phyloP scores from a whole-genome alignment of 495 filamentous ascomycete species.

The Astrocystis sublimbata region DNA sequence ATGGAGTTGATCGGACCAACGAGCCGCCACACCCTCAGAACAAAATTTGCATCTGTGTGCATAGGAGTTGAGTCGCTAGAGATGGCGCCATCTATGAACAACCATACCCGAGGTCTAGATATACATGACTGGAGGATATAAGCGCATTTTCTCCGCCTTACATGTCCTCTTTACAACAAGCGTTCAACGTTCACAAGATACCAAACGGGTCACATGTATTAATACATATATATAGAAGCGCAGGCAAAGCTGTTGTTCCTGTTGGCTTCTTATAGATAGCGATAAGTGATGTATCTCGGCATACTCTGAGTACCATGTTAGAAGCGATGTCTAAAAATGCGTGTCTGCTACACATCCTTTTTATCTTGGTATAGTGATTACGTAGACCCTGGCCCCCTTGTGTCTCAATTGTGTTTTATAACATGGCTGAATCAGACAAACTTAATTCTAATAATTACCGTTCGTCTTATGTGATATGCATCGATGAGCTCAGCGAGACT shows the following conservation, averaged over 20 bases:
- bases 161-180: constrained; percentile 14
- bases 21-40: neutral
- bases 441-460: too few relatives aligned
- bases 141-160: constrained; percentile 14
- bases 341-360: neutral
- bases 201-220: constrained; percentile 18
- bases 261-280: constrained; percentile 18
- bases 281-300: constrained; percentile 12
- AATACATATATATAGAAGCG: constrained; percentile 12
- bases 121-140: constrained; percentile 7
- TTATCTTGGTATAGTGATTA: neutral
- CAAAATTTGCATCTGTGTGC: constrained; percentile 1
- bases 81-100: constrained; percentile 2
- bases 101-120: constrained; percentile 3
- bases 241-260: constrained; percentile 2
- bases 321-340: constrained; percentile 3
- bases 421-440: too few relatives aligned
- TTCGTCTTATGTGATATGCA: too few relatives aligned
- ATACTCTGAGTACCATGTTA: constrained; percentile 5
- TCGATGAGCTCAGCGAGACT: too few relatives aligned
- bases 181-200: constrained; percentile 18
- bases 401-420: neutral
- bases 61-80: constrained; percentile 2
- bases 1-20: neutral
- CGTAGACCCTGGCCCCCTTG: neutral